Evolutionary conservation across 2,329 filamentous ascomycete genomes (phyloP), one percentile per base, ranked within the genome.

Genomic region (Fusarium sp.): DNA sequence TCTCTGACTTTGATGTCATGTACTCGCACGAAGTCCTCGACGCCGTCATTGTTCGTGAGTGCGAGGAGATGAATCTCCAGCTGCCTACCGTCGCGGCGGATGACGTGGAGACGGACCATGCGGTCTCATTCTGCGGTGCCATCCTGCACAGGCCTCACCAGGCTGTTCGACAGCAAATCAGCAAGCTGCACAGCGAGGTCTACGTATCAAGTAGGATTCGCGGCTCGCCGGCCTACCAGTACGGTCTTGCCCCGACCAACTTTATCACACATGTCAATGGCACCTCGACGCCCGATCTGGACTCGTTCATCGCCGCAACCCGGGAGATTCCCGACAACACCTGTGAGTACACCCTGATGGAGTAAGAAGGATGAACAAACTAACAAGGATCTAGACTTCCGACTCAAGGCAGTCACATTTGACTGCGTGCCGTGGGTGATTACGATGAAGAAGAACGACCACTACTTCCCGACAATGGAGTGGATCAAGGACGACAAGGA

Each of bases 361-460:
- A 14, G 9, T 25, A 38, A 20, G 9, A n/a, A 27, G 50, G 38
- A 38, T 6, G 38, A 29, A 25, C 11, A 11, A 50, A 25, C 79
- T 80, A 70, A 77, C 64, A 27, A 13, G 40, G n/a, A 20, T n/a
- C 35, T 66, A 93, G 91, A 99, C 84, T 99, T 99, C 91, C 92
- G 97, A 20, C 88, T 99, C 63, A 95, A 96, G 82, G 95, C 97
- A n/a, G 95, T 98, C 82, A 98, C 97, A 0, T 99, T 99, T 80
- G 97, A 99, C 82, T 97, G 97, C 79, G 95, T 99, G 11, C 96
- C 96, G 5, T 99, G 97, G 95, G 95, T 99, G n/a, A 94, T 97
- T 42, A 99, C 97, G 10, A 98, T 99, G 94, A 99, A 99, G 91
- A 98, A 98, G 90, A 98, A 98, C 78, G 96, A 99, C 81, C 97